Base-by-base conservation (phyloP, 768 basidiomycete species). In the Tubosaeta sp. region DNA sequence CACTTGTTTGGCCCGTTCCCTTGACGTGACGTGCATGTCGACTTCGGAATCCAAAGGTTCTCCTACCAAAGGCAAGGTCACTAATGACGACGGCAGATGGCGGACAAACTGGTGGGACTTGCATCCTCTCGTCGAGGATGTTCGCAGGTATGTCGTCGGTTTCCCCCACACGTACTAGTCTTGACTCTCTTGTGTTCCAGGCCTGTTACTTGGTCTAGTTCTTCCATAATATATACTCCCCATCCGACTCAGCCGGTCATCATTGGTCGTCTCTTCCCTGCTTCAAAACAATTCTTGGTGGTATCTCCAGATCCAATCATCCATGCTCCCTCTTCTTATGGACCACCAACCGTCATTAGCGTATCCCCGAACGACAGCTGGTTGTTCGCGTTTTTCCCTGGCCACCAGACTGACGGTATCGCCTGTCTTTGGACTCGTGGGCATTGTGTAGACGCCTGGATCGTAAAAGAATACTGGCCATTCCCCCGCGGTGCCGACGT, bases 301-400 rank as follows among this genome's bases (percentile, higher is more conserved):
- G 76, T 73, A 3, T 77, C 83, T 4, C 84, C 85, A 0, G 56
- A 72, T 12, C 77, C 73, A 14, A 67, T 88, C 41, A 56, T 72
- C n/a, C 65, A 71, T 19, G 69, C 77, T 0, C 71, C 79, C 6
- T 50, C 67, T 11, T 72, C 76, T 2, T 89, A 83, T 63, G 76
- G 78, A 16, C 81, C 87, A 7, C 82, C 87, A 0, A 78, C 78
- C 6, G 66, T 84, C 29, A 80, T 91, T 46, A 79, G 81, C 7
- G 75, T 82, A 17, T 78, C 82, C 6, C 76, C 84, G 3, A 71
- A 71, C 27, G 81, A 84, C 54, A 73, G 76, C 44, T 85, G 79
- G 81, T 63, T 91, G 5, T 89, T 88, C 60, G 87, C 86, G 1
- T 91, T 83, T 62, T 90, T 86, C 62, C 86, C 87, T 11, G 74